These are phyloP conservation scores for Peniophora sp. DNA, from an alignment of 1,284 basidiomycete species.

Conservation along the genomic window DNA sequence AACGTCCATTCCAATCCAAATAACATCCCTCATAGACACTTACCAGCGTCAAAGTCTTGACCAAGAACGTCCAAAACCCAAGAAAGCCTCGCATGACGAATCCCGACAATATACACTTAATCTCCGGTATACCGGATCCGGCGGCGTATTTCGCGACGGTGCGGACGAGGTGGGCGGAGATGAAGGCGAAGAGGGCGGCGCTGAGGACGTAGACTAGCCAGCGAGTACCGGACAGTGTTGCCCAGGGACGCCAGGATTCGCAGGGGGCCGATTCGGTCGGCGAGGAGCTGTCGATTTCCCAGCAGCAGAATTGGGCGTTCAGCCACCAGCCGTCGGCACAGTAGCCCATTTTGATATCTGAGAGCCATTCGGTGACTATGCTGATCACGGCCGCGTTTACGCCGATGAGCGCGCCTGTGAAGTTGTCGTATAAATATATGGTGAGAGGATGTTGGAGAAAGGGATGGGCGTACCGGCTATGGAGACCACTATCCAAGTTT, in stretches of 20 bases:
- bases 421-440: constrained; percentile 1
- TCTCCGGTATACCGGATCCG: constrained; percentile 97
- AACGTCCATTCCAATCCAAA: not conserved
- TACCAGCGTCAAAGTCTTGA: constrained; percentile 90
- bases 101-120: constrained; percentile 96
- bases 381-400: constrained; percentile 92
- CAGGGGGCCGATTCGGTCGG: constrained; percentile 72
- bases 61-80: constrained; percentile 80
- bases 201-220: constrained; percentile 87
- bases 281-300: constrained; percentile 70
- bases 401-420: constrained; percentile 82
- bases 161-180: constrained; percentile 83
- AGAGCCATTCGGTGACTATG: constrained; percentile 96
- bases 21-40: constrained; percentile 20
- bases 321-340: constrained; percentile 98
- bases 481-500: constrained; percentile 73
- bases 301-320: constrained; percentile 97
- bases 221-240: constrained; percentile 61
- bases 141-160: constrained; percentile 92
- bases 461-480: constrained; percentile 64
- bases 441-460: not conserved
- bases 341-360: constrained; percentile 95
- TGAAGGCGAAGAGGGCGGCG: constrained; percentile 73
- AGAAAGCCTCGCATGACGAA: constrained; percentile 97
- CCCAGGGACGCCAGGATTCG: constrained; percentile 93